Evolutionary conservation across 192 early-diverging fungal species (phyloP), one percentile per base, ranked within the genome.

Genomic region (Diversispora eburnea): DNA sequence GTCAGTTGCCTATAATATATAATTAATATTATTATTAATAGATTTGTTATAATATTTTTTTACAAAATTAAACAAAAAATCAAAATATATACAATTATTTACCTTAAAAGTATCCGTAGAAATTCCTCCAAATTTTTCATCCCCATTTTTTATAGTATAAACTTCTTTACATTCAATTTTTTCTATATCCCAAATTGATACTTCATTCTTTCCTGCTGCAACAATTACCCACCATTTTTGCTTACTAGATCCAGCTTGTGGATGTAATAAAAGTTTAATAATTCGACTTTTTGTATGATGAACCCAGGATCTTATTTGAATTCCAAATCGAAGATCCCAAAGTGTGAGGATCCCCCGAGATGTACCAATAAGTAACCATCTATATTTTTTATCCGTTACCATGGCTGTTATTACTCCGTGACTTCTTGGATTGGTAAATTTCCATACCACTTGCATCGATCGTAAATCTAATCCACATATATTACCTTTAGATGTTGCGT

Each of bases 121-220:
- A 15, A 83, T 54, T 3, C 77, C 80, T 17, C 78, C 76, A 33
- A 69, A 77, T 66, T 83, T 84, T 48, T 85, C 86, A 69, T 85
- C 84, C 3, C 76, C 83, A 45, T 70, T 72, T 69, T 80, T 82
- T 1, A 88, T 88, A 33, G 83, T 91, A 87, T 86, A 94, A 3
- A 92, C 85, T 76, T 94, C 87, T 13, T 80, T 72, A 77, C 93
- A 94, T 61, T 86, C 79, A 13, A 84, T 75, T n/a, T 79, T 79
- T 39, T 89, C 88, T 56, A 95, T 82, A 77, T 95, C 88, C 94
- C 94, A 95, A 0, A 92, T 76, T n/a, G 89, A 89, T 9, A 94
- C 78, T 69, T 95, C 93, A 66, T 90, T 88, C 19, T 86, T 84
- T 15, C 89, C 88, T 5, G 93, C 83, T 8, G 90, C 82, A 67